Evolutionary conservation across 1,284 basidiomycete species (phyloP).

Genomic region (Earliella scabrosa): DNA sequence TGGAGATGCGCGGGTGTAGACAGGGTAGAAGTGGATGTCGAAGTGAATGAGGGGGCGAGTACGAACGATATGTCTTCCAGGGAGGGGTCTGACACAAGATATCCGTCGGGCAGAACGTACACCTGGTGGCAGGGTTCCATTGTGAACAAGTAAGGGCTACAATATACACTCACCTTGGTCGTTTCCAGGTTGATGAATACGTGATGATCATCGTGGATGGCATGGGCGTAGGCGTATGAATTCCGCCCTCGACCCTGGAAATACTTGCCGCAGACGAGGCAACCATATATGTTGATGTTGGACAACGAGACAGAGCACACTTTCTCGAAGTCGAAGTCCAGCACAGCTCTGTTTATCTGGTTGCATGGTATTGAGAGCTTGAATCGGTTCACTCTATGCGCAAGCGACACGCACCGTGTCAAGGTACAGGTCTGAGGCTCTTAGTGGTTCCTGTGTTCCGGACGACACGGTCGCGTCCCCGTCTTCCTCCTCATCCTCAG

Average conservation of each 20-base stretch:
- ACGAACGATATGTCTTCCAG: conserved; percentile 94
- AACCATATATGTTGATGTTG: conserved; percentile 98
- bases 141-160: neutral
- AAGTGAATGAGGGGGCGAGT: conserved; percentile 83
- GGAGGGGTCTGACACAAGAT: conserved; percentile 93
- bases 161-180: conserved; percentile 68
- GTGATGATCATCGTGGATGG: conserved; percentile 97
- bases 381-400: neutral
- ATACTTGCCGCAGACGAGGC: conserved; percentile 98
- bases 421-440: conserved; percentile 89
- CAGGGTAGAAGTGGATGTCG: conserved; percentile 51
- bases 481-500: conserved; percentile 58
- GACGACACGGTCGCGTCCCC: conserved; percentile 34
- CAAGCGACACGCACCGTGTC: conserved; percentile 75
- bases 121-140: conserved; percentile 58
- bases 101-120: conserved; percentile 98
- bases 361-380: neutral
- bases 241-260: conserved; percentile 95
- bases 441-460: conserved; percentile 48
- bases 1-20: conserved; percentile 66
- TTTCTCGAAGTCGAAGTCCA: conserved; percentile 99
- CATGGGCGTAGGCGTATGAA: conserved; percentile 96
- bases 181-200: conserved; percentile 97
- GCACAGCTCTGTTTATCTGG: conserved; percentile 81
- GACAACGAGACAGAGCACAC: conserved; percentile 95